Base-by-base conservation (phyloP, 306 rosid species). In the Albizia julibrissin region DNA sequence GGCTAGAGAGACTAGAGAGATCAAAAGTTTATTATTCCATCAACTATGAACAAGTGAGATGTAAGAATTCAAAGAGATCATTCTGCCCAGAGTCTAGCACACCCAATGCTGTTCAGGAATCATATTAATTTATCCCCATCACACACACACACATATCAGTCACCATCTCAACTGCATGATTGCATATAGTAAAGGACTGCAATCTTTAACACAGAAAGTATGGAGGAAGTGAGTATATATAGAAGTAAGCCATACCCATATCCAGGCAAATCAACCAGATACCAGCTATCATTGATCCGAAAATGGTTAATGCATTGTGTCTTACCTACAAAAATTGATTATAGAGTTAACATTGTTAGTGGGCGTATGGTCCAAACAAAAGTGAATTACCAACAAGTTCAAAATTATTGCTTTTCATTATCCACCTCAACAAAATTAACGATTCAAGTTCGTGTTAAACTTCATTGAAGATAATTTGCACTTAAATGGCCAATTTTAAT, bases 271-370 rank as follows among this genome's bases (percentile, higher is more conserved):
- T 96, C 99, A 74, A 96, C 99, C 80, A 96, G 86, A 80, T 86
- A 94, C 98, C 98, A 96, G 88, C 90, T 91, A 86, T 89, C 92
- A 34, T 96, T 94, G 84, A 96, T 90, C 74, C 93, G 94, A 81
- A 96, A 94, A 87, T 96, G 99, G 84, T 96, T 96, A 79, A 96
- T 96, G 86, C 98, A 96, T 56, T 96, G 99, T 4, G 99, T 96
- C 84, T 96, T 96, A 40, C 99, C 99, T 96, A 62, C 87, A 81
- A 72, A 61, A 79, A 72, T 14, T 13, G 14, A 69, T 75, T 46
- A 44, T 31, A 59, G 68, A 44, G 19, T 74, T 13, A 72, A 59
- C 14, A 29, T 66, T 21, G 40, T 81, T 65, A 47, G 26, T 3
- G 13, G 29, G 37, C 9, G 44, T 44, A 21, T 9, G 54, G 24